These are phyloP conservation scores for Heliamphora exappendiculata DNA, from an alignment of 148 eudicot species.

Conservation along the genomic window DNA sequence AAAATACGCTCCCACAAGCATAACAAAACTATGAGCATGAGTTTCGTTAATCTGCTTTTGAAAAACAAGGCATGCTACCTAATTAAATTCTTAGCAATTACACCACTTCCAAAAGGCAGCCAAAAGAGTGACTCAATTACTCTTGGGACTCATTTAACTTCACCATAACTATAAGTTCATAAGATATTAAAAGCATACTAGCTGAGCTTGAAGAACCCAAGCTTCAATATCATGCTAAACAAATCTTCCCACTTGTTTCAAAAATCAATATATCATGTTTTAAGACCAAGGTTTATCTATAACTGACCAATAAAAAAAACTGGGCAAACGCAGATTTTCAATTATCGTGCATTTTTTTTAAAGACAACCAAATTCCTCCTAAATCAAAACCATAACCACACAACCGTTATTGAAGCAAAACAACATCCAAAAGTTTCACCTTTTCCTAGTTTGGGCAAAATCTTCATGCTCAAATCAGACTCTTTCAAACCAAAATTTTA, in stretches of 20 bases:
- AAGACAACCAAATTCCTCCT: not conserved
- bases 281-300: not conserved
- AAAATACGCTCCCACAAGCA: not conserved
- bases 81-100: not conserved
- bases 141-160: not conserved
- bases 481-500: not conserved
- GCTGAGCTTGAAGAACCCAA: not conserved
- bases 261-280: not conserved
- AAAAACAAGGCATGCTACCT: not conserved
- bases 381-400: not conserved
- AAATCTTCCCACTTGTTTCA: not conserved
- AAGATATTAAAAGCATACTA: not conserved
- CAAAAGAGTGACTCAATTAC: not conserved
- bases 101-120: not conserved
- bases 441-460: not conserved
- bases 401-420: no score
- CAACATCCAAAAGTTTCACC: not conserved
- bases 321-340: not conserved
- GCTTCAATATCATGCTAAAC: not conserved
- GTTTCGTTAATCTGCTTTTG: not conserved
- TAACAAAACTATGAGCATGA: not conserved
- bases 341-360: not conserved
- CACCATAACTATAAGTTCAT: not conserved
- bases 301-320: not conserved
- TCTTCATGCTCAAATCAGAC: not conserved